Evolutionary conservation across 495 filamentous ascomycete species (phyloP).

Genomic region (Beverwykella pulmonaria): DNA sequence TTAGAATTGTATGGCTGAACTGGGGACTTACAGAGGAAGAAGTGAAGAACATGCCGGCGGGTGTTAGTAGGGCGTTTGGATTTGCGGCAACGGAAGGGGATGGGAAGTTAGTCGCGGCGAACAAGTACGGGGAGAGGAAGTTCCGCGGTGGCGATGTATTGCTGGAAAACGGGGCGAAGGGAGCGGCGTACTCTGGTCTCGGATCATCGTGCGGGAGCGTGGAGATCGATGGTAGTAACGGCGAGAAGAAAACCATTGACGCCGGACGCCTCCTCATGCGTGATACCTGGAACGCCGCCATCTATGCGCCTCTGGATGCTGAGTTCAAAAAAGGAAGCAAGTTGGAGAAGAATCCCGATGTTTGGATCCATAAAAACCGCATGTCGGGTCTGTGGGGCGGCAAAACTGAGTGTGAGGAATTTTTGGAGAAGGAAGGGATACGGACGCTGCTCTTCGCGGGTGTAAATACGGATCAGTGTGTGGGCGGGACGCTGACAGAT

Average conservation of each 20-base stretch:
- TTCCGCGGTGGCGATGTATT: slow-evolving; percentile 31
- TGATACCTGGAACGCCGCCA: slow-evolving; percentile 57
- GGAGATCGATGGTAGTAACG: slow-evolving; percentile 43
- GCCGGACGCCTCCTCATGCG: slow-evolving; percentile 56
- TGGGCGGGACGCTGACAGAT: slow-evolving; percentile 58
- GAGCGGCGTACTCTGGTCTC: slow-evolving; percentile 48
- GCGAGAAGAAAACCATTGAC: slow-evolving; percentile 40
- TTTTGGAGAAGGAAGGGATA: slow-evolving; percentile 49
- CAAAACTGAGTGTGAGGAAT: slow-evolving; percentile 42
- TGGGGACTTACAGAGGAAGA: slow-evolving; percentile 62
- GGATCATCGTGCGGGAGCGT: slow-evolving; percentile 51
- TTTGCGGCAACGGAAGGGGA: slow-evolving; percentile 40
- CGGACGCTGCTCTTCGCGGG: slow-evolving; percentile 58
- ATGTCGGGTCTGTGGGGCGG: slow-evolving; percentile 59
- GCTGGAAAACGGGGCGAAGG: slow-evolving; percentile 39
- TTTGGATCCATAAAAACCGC: slow-evolving; percentile 60
- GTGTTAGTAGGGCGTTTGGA: slow-evolving; percentile 53
- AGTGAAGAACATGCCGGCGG: slow-evolving; percentile 55
- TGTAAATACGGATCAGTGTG: slow-evolving; percentile 65
- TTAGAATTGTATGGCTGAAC: slow-evolving; percentile 62
- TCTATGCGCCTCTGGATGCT: slow-evolving; percentile 52
- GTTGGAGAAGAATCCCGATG: slow-evolving; percentile 45
- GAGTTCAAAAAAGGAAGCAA: slow-evolving; percentile 43
- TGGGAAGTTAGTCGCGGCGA: slow-evolving; percentile 28
- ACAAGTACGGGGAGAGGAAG: slow-evolving; percentile 39